Conservation (phyloP, 805 yeast genomes). For the Candida dendrica region DNA sequence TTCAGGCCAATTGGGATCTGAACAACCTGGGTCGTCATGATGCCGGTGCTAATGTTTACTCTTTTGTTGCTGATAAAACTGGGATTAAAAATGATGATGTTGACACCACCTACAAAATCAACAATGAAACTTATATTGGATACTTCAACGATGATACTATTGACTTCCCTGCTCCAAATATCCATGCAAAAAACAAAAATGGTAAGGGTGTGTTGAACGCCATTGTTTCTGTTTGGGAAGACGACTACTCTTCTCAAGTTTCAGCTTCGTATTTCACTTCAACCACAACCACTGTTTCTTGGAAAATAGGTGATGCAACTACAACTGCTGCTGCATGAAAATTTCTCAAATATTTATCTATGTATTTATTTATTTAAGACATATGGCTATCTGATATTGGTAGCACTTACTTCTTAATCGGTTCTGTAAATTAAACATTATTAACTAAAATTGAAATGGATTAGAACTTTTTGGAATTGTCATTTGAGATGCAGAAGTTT, state of each 20-base stretch:
- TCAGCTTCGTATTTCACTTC: slow-evolving; percentile 23
- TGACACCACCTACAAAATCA: slow-evolving; percentile 25
- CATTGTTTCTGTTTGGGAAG: slow-evolving; percentile 27
- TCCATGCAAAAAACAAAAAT: slow-evolving; percentile 25
- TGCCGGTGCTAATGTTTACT: slow-evolving; percentile 42
- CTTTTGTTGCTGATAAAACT: slow-evolving; percentile 30
- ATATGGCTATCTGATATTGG: too few relatives aligned
- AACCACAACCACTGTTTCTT: slow-evolving; percentile 24
- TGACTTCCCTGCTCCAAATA: slow-evolving; percentile 30
- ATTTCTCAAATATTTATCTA: too few relatives aligned
- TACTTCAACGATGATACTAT: slow-evolving; percentile 23
- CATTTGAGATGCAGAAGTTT: not conserved
- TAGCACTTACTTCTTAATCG: too few relatives aligned
- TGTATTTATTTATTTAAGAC: too few relatives aligned
- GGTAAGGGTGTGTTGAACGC: slow-evolving; percentile 27
- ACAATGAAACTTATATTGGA: slow-evolving; percentile 27
- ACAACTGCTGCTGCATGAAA: too few relatives aligned
- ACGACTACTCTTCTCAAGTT: slow-evolving; percentile 19
- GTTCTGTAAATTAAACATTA: not conserved
- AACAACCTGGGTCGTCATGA: slow-evolving; percentile 44
- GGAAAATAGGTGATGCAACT: slow-evolving; percentile 8
- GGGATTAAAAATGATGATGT: slow-evolving; percentile 23
- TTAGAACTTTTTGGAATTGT: not conserved
- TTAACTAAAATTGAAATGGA: not conserved
- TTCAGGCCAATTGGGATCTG: slow-evolving; percentile 44